Base-by-base conservation (phyloP, 2,329 filamentous ascomycete species). In the Aspergillus eucalypticola region DNA sequence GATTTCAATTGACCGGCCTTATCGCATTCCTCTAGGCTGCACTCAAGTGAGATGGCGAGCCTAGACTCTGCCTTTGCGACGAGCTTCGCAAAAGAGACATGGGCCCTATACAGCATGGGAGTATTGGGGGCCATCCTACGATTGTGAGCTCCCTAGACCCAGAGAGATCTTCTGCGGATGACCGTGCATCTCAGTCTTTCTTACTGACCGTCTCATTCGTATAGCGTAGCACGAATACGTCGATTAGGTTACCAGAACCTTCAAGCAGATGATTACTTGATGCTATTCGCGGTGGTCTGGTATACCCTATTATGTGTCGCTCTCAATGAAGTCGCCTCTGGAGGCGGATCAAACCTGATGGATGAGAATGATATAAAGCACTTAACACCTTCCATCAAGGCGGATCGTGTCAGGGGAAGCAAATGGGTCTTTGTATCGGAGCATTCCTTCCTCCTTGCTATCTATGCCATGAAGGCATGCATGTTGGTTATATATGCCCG, bases 361-460 rank as follows among this genome's bases (percentile, higher is more conserved):
- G 76, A 82, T 17, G 78, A 81, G 0, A 73, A 79, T 15, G 76
- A 85, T 27, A 71, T 74, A 0, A 67, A 72, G 0, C 62, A 69
- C 3, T 73, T 88, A 51, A 85, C 84, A 0, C 76, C 80, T 0
- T 62, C 75, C 0, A 78, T 77, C 38, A 78, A 81, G 50, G 66
- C 63, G 3, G 73, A 78, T 32, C 76, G 84, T 52, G 69, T 76
- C 0, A 75, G 71, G 39, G 86, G 86, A 10, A 87, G 84, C 49
- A 88, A 88, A 77, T 82, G 86, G 76, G 85, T 88, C 0, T 77
- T 88, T 39, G 81, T 87, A 8, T 83, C 84, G 2, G 86, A 89
- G 64, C 79, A 88, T 72, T 81, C 83, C 67, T 88, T 90, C 76
- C 76, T 88, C 17, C 76, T 86, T n/a, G 71, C 73, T 3, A 70